Evolutionary conservation across 73 alveolate genomes (phyloP).

Genomic region (Tetrahymena elliotti): DNA sequence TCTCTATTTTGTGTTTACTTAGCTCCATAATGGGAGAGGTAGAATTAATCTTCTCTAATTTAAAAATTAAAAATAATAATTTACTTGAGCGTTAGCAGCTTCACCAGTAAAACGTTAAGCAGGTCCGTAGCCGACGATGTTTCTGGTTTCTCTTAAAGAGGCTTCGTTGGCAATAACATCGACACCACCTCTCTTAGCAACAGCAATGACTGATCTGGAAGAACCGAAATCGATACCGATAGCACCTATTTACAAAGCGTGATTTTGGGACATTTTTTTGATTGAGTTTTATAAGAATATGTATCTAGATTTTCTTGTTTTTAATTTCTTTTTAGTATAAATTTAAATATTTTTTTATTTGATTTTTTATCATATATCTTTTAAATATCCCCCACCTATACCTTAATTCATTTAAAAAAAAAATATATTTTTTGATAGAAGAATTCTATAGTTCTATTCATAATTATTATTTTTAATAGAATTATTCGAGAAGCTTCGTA

Average conservation of each 20-base stretch:
- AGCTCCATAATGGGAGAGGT: neutral
- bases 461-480: neutral
- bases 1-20: neutral
- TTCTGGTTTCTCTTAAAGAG: slow-evolving; percentile 68
- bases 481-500: slow-evolving; percentile 1
- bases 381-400: neutral
- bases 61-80: neutral
- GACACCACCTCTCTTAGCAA: slow-evolving; percentile 72
- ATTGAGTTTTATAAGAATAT: neutral
- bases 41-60: neutral
- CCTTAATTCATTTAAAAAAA: neutral
- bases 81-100: slow-evolving; percentile 41
- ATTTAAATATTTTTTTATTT: neutral
- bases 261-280: neutral
- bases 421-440: neutral
- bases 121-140: slow-evolving; percentile 58
- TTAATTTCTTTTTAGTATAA: neutral
- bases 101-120: slow-evolving; percentile 76
- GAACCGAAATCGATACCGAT: slow-evolving; percentile 83
- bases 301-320: neutral
- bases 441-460: neutral
- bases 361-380: neutral
- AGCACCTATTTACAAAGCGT: slow-evolving; percentile 38
- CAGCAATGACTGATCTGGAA: slow-evolving; percentile 68
- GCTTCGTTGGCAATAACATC: slow-evolving; percentile 68